These are phyloP conservation scores for Picea abies DNA, from an alignment of 83 land plant species.

Conservation along the genomic window DNA sequence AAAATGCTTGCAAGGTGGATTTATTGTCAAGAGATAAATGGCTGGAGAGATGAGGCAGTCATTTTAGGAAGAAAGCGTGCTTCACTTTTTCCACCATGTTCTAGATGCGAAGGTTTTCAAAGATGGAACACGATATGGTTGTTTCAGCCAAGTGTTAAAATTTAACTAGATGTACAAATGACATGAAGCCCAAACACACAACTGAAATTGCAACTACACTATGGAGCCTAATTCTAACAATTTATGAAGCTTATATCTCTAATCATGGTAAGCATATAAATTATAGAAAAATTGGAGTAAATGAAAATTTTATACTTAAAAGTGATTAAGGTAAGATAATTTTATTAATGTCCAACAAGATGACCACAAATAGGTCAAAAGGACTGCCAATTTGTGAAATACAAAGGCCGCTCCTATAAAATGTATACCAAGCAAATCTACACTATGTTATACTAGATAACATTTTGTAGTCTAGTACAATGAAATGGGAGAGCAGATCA, in stretches of 20 bases:
- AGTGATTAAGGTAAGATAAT: conserved; percentile 38
- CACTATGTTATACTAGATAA: too few relatives aligned
- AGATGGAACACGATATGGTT: conserved; percentile 83
- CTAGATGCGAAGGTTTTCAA: conserved; percentile 72
- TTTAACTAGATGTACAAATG: conserved; percentile 53
- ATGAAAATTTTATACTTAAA: conserved; percentile 76
- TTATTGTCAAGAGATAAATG: conserved; percentile 81
- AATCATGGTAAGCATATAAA: conserved; percentile 81
- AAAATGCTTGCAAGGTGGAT: conserved; percentile 31
- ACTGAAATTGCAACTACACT: conserved; percentile 64
- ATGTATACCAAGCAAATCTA: too few relatives aligned
- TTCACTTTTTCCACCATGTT: conserved; percentile 66
- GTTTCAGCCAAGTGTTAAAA: conserved; percentile 63
- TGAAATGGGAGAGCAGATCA: too few relatives aligned
- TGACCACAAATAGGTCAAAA: too few relatives aligned
- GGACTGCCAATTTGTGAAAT: too few relatives aligned
- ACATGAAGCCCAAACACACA: conserved; percentile 64
- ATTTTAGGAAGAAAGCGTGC: conserved; percentile 76
- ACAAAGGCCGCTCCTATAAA: too few relatives aligned
- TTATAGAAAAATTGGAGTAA: conserved; percentile 54
- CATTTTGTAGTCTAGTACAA: too few relatives aligned
- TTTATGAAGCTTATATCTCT: conserved; percentile 70
- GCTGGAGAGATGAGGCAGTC: conserved; percentile 77
- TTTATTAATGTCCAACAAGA: too few relatives aligned
- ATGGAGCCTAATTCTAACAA: conserved; percentile 55